Evolutionary conservation across 495 filamentous ascomycete species (phyloP).

Genomic region (Evernia prunastri): DNA sequence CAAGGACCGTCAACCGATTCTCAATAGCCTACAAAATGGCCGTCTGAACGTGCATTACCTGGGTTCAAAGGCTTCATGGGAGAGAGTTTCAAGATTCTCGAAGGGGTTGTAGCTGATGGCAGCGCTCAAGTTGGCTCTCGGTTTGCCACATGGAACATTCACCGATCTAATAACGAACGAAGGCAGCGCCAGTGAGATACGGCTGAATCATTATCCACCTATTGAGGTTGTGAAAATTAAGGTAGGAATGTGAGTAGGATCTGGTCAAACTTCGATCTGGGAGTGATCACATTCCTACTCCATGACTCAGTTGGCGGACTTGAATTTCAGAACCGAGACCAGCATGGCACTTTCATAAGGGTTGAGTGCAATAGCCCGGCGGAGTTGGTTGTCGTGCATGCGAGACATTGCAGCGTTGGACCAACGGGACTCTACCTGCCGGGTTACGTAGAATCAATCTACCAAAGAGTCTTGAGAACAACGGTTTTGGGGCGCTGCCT

Average conservation of each 20-base stretch:
- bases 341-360: slow-evolving; percentile 36
- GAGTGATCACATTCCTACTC: slow-evolving; percentile 44
- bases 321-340: slow-evolving; percentile 37
- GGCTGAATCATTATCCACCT: slow-evolving; percentile 40
- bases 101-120: background rate
- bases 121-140: slow-evolving; percentile 6
- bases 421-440: slow-evolving; percentile 17
- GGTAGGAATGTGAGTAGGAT: slow-evolving; percentile 30
- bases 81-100: background rate
- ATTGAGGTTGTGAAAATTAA: slow-evolving; percentile 24
- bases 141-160: background rate
- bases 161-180: background rate
- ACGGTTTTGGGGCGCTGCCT: background rate
- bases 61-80: slow-evolving; percentile 8
- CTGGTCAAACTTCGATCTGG: slow-evolving; percentile 43
- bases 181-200: slow-evolving; percentile 27
- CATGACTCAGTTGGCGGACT: slow-evolving; percentile 43
- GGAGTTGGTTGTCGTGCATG: slow-evolving; percentile 42
- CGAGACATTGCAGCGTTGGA: slow-evolving; percentile 24
- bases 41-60: background rate
- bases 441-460: slow-evolving; percentile 20
- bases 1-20: background rate
- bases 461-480: background rate
- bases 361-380: slow-evolving; percentile 30
- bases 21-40: slow-evolving; percentile 4